These are phyloP conservation scores for Ascocoryne sarcoides DNA, from an alignment of 2,329 filamentous ascomycete genomes.

Conservation along the genomic window DNA sequence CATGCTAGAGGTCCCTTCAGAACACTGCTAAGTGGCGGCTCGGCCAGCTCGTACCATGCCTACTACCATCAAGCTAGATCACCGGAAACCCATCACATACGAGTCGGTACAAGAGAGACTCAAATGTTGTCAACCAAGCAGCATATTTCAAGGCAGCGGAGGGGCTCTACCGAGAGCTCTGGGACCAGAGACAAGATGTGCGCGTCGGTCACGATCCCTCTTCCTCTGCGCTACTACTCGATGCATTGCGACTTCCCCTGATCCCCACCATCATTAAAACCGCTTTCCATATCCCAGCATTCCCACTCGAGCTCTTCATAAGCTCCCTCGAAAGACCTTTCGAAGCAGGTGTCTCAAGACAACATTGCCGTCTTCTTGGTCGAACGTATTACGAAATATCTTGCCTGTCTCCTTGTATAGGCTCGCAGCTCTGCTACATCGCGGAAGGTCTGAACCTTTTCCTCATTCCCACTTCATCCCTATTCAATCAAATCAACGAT, in stretches of 20 bases:
- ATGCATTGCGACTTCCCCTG: conserved; percentile 31
- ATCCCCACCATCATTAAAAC: conserved; percentile 25
- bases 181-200: conserved; percentile 14
- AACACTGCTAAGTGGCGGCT: conserved; percentile 2
- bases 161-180: conserved; percentile 17
- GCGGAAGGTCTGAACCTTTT: conserved; percentile 17
- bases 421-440: conserved; percentile 13
- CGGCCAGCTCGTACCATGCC: conserved; percentile 1
- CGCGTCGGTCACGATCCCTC: conserved; percentile 21
- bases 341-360: conserved; percentile 19
- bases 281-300: conserved; percentile 7
- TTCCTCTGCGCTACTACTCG: conserved; percentile 22
- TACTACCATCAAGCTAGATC: conserved; percentile 4
- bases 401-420: conserved; percentile 17
- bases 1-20: conserved; percentile 1
- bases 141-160: conserved; percentile 2
- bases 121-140: conserved; percentile 10
- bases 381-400: conserved; percentile 17
- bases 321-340: conserved; percentile 15
- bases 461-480: conserved; percentile 17
- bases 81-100: conserved; percentile 1
- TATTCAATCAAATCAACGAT: conserved; percentile 20
- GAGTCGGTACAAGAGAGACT: conserved; percentile 10
- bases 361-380: conserved; percentile 17
- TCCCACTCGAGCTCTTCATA: conserved; percentile 7